Base-by-base conservation (phyloP, 2,329 filamentous ascomycete genomes). In the Xylaria arbuscula region DNA sequence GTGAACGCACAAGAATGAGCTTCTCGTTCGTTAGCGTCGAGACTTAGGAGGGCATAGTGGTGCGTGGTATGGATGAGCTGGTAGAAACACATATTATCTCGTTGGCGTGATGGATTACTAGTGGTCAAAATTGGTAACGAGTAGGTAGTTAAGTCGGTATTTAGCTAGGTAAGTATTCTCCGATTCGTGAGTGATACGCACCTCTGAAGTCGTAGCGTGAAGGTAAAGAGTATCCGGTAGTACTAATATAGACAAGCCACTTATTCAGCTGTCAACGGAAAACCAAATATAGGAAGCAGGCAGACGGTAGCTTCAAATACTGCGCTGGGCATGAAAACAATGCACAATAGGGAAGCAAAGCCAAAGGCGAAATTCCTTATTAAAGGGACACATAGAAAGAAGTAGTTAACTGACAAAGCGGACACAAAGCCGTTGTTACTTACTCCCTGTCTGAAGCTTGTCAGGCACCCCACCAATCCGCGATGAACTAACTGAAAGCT, bases 41-140 rank as follows among this genome's bases (percentile, higher is more conserved):
- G 5, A 48, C 45, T 54, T 2, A 73, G 66, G 4, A 66, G 57
- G 17, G 40, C 50, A 55, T 67, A 50, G 57, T 72, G 68, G 32
- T 47, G 51, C n/a, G 69, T 55, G 0, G 60, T 50, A 47, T 72
- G 69, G 10, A 72, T 62, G 9, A 69, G 55, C 42, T 72, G 68
- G 45, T 62, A 66, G 9, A 54, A 61, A 53, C 71, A 73, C 69
- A 72, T 53, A 13, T 53, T 17, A 5, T 19, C 6, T 17, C n/a
- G 1, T n/a, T 47, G 6, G 3, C 42, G n/a, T 10, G n/a, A 19
- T 7, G 9, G 6, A 2, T 6, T 9, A 47, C 2, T 47, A 7
- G 42, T 47, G 28, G n/a, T 22, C n/a, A n/a, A 17, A n/a, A 47
- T 9, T 7, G 6, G 17, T 47, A 19, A 19, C 6, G 4, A n/a